Base-by-base conservation (phyloP, 2,329 filamentous ascomycete genomes). In the Colletotrichum brevisporum region DNA sequence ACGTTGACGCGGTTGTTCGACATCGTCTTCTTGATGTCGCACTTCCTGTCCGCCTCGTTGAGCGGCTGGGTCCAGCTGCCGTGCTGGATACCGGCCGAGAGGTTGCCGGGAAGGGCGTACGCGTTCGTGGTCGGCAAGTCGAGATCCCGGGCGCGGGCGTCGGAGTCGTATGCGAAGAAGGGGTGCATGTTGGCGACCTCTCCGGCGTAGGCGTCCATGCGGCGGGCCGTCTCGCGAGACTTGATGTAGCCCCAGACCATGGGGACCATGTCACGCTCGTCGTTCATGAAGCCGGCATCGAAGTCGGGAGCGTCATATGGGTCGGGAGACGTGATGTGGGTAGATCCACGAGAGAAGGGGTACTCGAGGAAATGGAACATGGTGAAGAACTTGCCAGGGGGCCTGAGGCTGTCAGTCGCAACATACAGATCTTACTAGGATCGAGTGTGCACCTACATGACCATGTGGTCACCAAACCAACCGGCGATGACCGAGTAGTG, bases 191-290 rank as follows among this genome's bases (percentile, higher is more conserved):
- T 81, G 73, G 86, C 81, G 6, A 93, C 91, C 77, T 95, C 92
- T 69, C 92, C 92, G 1, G 92, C 92, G 72, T 93, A 94, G 0
- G 92, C 89, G 27, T 91, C 87, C 92, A 94, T 94, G 71, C 92
- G 89, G 4, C 92, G 87, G 2, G 92, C 92, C 4, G 92, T 94
- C 85, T 94, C 92, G 66, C 92, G 90, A 2, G 90, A 93, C 82
- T 94, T 94, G 84, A 94, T 92, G 80, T 94, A 94, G 4, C 90
- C 90, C 92, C 92, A 94, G 6, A 95, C 91, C 90, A 93, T 94
- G 9, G 92, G 92, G 1, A 90, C 92, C 92, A 95, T 94, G 75
- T 95, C 93, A 26, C 92, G 86, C 80, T 93, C 91, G 80, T 95
- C 92, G 75, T 93, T 95, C 92, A 95, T 94, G 83, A 94, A 95